These are phyloP conservation scores for Puccinia brachypodii DNA, from an alignment of 1,284 basidiomycete genomes.

Conservation along the genomic window DNA sequence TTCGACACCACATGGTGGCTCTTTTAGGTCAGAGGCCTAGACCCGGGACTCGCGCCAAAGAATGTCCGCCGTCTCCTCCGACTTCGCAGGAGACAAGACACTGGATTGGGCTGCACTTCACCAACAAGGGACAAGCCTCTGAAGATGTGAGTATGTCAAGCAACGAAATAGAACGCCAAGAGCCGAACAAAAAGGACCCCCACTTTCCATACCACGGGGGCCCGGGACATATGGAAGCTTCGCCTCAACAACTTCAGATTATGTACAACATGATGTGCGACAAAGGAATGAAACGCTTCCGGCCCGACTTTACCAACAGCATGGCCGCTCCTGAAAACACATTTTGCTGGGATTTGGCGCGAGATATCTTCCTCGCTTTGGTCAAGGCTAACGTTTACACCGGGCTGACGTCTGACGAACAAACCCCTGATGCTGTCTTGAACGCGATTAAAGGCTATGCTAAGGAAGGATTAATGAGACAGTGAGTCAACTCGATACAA, in stretches of 20 bases:
- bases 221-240: slow-evolving; percentile 4
- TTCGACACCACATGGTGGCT: background rate
- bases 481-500: background rate
- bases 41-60: background rate
- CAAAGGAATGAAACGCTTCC: background rate
- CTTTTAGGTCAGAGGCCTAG: background rate
- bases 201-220: slow-evolving; percentile 2
- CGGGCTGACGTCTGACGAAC: background rate
- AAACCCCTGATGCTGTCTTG: background rate
- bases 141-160: background rate
- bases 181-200: background rate
- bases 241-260: background rate
- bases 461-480: background rate
- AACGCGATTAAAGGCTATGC: background rate
- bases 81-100: background rate
- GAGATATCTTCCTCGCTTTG: background rate
- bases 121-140: no score
- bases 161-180: background rate
- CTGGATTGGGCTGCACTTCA: no score
- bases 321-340: background rate
- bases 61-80: background rate
- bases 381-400: background rate
- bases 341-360: background rate
- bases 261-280: background rate
- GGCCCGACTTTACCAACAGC: background rate